These are phyloP conservation scores for Aegilops longissima DNA, from an alignment of 176 grass and related monocot species.

Conservation along the genomic window DNA sequence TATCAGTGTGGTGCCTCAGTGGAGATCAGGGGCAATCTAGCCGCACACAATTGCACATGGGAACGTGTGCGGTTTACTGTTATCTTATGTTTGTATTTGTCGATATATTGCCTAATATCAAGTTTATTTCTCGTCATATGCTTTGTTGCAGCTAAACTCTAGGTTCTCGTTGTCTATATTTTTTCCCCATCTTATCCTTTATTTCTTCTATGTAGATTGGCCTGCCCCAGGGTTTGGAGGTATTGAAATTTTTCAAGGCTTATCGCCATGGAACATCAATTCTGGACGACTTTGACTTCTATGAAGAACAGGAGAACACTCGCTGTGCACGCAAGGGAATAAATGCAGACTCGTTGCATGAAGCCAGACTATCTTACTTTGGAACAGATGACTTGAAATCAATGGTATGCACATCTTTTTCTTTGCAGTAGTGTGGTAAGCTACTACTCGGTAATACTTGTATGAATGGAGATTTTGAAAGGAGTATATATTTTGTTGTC, in stretches of 20 bases:
- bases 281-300: slow-evolving; percentile 69
- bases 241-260: slow-evolving; percentile 69
- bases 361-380: slow-evolving; percentile 6
- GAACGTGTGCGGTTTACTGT: neutral
- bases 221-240: slow-evolving; percentile 65
- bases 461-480: neutral
- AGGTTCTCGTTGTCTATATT: neutral
- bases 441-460: neutral
- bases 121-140: neutral
- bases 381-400: slow-evolving; percentile 24
- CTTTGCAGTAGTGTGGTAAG: neutral
- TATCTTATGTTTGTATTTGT: neutral
- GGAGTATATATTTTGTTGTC: neutral
- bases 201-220: slow-evolving; percentile 51
- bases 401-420: slow-evolving; percentile 37
- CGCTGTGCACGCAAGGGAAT: slow-evolving; percentile 24
- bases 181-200: neutral
- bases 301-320: slow-evolving; percentile 48
- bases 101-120: neutral
- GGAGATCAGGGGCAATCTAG: neutral
- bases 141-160: neutral
- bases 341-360: slow-evolving; percentile 17
- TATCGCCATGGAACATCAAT: slow-evolving; percentile 43
- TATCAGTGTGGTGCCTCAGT: neutral
- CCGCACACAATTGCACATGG: neutral